Percentiles rank a stretch among this genome's conserved stretches.
Conservation (phyloP, 2,329 filamentous ascomycete species). For the Pyrenophora tritici-repentis region DNA sequence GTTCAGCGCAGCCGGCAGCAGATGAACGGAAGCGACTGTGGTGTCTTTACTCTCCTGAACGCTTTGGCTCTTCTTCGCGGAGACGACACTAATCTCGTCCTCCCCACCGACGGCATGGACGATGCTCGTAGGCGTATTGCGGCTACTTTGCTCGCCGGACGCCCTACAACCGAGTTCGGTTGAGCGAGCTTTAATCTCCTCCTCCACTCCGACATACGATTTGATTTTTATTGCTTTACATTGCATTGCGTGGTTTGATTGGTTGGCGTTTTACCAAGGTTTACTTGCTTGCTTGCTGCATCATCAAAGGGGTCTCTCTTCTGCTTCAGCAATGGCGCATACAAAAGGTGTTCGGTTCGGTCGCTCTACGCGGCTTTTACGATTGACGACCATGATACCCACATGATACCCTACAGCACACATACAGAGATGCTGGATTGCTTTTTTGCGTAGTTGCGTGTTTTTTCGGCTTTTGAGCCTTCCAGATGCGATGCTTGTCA, state of each 20-base stretch:
- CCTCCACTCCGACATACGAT: not conserved
- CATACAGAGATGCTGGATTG: conserved; percentile 12
- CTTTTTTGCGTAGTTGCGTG: not conserved
- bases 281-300: not conserved
- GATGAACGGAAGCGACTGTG: conserved; percentile 73
- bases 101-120: conserved; percentile 61
- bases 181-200: conserved; percentile 11
- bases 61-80: conserved; percentile 62
- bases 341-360: conserved; percentile 14
- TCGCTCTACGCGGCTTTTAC: conserved; percentile 15
- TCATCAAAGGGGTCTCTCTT: not conserved
- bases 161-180: conserved; percentile 31
- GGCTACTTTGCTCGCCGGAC: conserved; percentile 65
- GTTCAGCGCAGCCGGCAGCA: conserved; percentile 59
- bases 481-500: too few species aligned
- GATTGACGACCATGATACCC: conserved; percentile 22
- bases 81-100: conserved; percentile 47
- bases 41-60: conserved; percentile 77
- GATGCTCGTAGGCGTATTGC: conserved; percentile 67
- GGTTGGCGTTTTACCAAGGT: not conserved
- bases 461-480: not conserved
- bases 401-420: conserved; percentile 12
- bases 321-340: conserved; percentile 9
- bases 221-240: conserved; percentile 4
- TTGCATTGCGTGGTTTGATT: conserved; percentile 3